A percentile compares a stretch with the other conserved stretches of the same genome.
Evolutionary conservation across 139 green algal species (phyloP).

Genomic region (Pleodorina starrii): DNA sequence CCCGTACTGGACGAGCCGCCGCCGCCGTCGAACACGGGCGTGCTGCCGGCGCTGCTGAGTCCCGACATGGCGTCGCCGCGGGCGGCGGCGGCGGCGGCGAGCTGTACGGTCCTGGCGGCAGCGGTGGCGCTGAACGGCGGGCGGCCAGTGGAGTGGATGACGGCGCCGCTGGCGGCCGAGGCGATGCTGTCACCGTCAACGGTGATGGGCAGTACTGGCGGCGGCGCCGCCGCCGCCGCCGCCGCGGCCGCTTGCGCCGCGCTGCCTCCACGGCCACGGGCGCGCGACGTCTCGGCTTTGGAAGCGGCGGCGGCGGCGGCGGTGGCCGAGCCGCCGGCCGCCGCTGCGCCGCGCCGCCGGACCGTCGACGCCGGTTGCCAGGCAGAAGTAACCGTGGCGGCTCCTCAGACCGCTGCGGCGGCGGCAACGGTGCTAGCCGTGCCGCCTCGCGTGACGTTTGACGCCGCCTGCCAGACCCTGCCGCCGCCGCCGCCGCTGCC

Average conservation of each 20-base stretch:
- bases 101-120: neutral
- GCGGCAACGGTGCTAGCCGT: neutral
- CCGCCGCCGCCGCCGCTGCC: neutral
- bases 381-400: neutral
- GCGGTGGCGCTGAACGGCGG: neutral
- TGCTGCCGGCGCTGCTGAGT: neutral
- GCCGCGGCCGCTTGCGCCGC: neutral
- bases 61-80: neutral
- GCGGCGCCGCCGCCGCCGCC: neutral
- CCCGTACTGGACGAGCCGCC: constrained; percentile 4
- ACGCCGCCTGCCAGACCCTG: neutral
- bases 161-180: neutral
- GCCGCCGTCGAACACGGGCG: neutral
- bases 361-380: neutral
- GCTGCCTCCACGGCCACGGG: neutral
- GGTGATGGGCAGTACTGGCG: neutral
- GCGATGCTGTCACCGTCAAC: neutral
- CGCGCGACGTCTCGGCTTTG: neutral
- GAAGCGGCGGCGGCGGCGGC: neutral
- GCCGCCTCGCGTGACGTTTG: neutral
- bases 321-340: neutral
- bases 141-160: neutral
- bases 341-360: neutral
- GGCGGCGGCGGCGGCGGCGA: neutral
- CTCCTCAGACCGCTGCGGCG: too few species aligned